Base-by-base conservation (phyloP, 495 filamentous ascomycete genomes). In the Mycothermus thermophilus region DNA sequence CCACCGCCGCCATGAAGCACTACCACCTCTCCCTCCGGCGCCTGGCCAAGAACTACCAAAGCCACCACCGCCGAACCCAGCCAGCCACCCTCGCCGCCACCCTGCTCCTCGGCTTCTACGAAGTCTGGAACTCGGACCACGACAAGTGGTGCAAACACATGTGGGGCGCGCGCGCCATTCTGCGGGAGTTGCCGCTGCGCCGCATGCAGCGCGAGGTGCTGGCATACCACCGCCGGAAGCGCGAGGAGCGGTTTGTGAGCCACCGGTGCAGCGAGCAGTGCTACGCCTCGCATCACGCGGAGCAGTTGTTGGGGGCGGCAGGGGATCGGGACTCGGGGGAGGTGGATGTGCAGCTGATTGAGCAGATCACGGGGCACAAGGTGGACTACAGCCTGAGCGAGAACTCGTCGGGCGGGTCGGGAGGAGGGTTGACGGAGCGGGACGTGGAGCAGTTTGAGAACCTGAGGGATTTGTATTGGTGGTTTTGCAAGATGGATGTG, bases 71-170 rank as follows among this genome's bases (percentile, higher is more conserved):
- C 46, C 77, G 90, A n/a, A 72, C 72, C 11, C 74, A 84, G 39
- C 66, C 83, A 8, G 76, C 82, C 0, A 95, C 88, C 0, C 63
- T 97, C 11, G 86, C 88, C 9, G 85, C 90, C 11, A 81, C 83
- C 1, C 60, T 93, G n/a, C 59, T 95, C 12, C 69, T 97, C 15
- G 83, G 78, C 1, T 97, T 82, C 48, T 97, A 93, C 49, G 90
- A 96, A 52, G 83, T 93, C 14, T 86, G 87, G 72, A 79, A 80
- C 28, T 90, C 86, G 11, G 90, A 97, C 45, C 90, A 95, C 48
- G 72, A 80, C 32, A 93, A 93, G 55, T 97, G 90, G 90, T 86
- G 82, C 45, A 87, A 75, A 35, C 90, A 97, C 51, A 65, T 96
- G 40, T 72, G 79, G 24, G 90, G 90, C 8, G 79, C 87, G 9